These are phyloP conservation scores for Russula ochroleuca DNA, from an alignment of 768 basidiomycete genomes.

Conservation along the genomic window DNA sequence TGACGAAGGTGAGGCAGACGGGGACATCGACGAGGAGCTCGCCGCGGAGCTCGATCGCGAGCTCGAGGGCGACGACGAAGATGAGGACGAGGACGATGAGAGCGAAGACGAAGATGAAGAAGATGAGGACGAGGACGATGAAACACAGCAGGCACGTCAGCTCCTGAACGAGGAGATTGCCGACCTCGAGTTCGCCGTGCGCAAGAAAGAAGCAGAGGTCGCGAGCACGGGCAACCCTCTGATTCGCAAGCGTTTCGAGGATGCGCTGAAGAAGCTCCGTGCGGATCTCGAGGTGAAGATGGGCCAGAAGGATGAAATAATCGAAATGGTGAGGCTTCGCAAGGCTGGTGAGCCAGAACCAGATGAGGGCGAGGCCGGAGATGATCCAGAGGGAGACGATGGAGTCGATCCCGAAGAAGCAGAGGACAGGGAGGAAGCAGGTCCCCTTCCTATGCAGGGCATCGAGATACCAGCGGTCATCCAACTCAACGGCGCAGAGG, in stretches of 20 bases:
- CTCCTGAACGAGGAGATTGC: conserved; percentile 84
- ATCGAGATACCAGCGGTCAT: conserved; percentile 19
- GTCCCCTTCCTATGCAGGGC: conserved; percentile 12
- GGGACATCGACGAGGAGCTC: conserved; percentile 83
- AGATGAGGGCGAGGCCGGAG: conserved; percentile 39
- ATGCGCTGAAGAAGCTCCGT: conserved; percentile 82
- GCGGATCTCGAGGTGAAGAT: conserved; percentile 83
- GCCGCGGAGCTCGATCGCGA: conserved; percentile 85
- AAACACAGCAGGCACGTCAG: conserved; percentile 64
- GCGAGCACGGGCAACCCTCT: conserved; percentile 80
- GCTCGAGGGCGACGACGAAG: conserved; percentile 61
- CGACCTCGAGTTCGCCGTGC: conserved; percentile 83
- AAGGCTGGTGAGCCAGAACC: conserved; percentile 60
- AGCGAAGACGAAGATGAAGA: conserved; percentile 71
- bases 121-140: conserved; percentile 80
- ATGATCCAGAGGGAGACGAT: conserved; percentile 36
- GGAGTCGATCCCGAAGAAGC: conserved; percentile 34
- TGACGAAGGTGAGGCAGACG: conserved; percentile 56
- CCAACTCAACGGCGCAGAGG: conserved; percentile 22
- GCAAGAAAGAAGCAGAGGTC: conserved; percentile 80
- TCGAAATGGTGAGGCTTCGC: conserved; percentile 64
- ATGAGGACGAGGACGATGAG: conserved; percentile 56
- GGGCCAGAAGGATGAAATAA: conserved; percentile 73
- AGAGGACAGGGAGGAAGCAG: conserved; percentile 32
- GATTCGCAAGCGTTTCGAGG: conserved; percentile 92